Evolutionary conservation across 2,329 filamentous ascomycete species (phyloP).

Genomic region (Epicoccum nigrum): DNA sequence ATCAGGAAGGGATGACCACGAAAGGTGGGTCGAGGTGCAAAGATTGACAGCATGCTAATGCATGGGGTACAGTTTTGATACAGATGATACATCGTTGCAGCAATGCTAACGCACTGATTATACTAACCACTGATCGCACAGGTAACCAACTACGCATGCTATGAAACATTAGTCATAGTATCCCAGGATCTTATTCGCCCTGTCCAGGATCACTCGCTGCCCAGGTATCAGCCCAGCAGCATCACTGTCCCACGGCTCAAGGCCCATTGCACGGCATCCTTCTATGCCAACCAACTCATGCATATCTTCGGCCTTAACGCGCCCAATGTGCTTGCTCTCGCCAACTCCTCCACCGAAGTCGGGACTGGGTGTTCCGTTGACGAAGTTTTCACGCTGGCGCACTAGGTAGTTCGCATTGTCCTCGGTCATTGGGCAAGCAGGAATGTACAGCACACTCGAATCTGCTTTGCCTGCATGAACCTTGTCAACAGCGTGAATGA

Average conservation of each 20-base stretch:
- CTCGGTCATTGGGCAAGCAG: slow-evolving; percentile 79
- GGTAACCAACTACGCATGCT: neutral
- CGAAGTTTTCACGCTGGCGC: slow-evolving; percentile 73
- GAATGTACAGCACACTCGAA: slow-evolving; percentile 88
- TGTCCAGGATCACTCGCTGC: slow-evolving; percentile 58
- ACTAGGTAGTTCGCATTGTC: slow-evolving; percentile 73
- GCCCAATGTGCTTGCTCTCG: slow-evolving; percentile 59
- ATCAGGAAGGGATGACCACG: too few relatives aligned
- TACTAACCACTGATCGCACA: neutral
- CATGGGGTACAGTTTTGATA: too few relatives aligned
- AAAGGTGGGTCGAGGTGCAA: too few relatives aligned
- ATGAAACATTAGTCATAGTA: slow-evolving; percentile 47
- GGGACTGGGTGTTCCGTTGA: slow-evolving; percentile 60
- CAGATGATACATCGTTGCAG: too few relatives aligned
- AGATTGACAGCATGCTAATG: too few relatives aligned
- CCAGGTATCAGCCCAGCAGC: slow-evolving; percentile 55
- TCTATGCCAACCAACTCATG: slow-evolving; percentile 50
- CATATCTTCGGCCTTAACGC: slow-evolving; percentile 50
- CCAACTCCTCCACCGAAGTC: slow-evolving; percentile 66
- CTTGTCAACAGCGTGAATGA: slow-evolving; percentile 83
- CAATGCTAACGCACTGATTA: neutral
- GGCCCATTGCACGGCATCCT: slow-evolving; percentile 62
- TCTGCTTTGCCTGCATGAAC: slow-evolving; percentile 74
- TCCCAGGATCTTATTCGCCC: slow-evolving; percentile 61
- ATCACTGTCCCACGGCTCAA: slow-evolving; percentile 57